Evolutionary conservation across 495 filamentous ascomycete species (phyloP), one percentile per base, ranked within the genome.

Genomic region (Achaetomiella virescens): DNA sequence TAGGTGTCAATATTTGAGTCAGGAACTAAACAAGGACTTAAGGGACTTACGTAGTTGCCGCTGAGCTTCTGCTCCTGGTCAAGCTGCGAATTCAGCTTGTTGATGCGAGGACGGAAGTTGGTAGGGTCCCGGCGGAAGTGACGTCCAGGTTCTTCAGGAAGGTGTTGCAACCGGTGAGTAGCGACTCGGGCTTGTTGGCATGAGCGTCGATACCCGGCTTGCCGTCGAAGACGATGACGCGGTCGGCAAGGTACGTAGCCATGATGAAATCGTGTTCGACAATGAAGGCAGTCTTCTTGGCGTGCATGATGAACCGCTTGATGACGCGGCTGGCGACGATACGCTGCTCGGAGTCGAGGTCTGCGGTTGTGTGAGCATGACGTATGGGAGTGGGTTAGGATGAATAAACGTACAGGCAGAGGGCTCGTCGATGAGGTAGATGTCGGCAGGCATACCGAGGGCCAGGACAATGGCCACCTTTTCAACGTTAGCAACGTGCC

Each of bases 251-350:
- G 70, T 98, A 98, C 17, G 93, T 80, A 27, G 90, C 91, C 93
- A 97, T 97, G 78, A 97, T 97, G 77, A 98, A 97, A 84, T 98
- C 95, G 86, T 98, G 93, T 84, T 98, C 93, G 63, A 97, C 93
- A 59, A 98, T 83, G 71, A 98, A 97, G 35, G 95, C 93, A 1
- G 93, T 97, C 81, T 97, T 97, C 85, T 98, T 97, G 54, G 89
- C 84, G 79, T 97, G 91, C 93, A 97, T 98, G 65, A 98, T 97
- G 81, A 96, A 98, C 57, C 93, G 86, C 79, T 98, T 98, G 77
- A 98, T 98, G 63, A 97, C 93, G 66, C 91, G 84, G 46, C 90
- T 87, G 58, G 92, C 93, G 56, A 97, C 83, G 61, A 98, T 97
- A 88, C 93, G 91, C 75, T 98, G 93, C 71, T 98, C 95, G 38